A percentile compares a stretch with the other conserved stretches of the same genome.
phyloP scores from a whole-genome alignment of 1,139 yeast species.

The Saccharomyces hybrid region DNA sequence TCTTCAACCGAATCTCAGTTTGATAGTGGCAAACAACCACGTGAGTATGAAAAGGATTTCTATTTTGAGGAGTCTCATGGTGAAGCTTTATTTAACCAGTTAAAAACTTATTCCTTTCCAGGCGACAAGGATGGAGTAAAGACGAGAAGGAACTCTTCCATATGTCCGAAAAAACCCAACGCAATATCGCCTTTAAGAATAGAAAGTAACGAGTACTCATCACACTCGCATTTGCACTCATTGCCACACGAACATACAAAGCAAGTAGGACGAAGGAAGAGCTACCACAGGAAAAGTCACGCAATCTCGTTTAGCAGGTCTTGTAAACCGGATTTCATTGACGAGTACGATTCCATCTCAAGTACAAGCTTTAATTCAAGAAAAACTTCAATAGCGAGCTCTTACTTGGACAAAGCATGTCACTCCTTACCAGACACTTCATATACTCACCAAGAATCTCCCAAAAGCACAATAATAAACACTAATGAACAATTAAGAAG shows the following conservation, averaged over 20 bases:
- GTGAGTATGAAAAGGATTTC: not conserved
- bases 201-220: not conserved
- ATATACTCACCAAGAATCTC: slow-evolving; percentile 11
- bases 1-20: not conserved
- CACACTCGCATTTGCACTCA: not conserved
- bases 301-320: slow-evolving; percentile 9
- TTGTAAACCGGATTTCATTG: not conserved
- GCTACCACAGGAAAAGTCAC: slow-evolving; percentile 7
- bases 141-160: slow-evolving; percentile 2
- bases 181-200: not conserved
- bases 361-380: slow-evolving; percentile 4
- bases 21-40: not conserved
- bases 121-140: not conserved
- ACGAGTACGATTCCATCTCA: not conserved
- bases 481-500: slow-evolving; percentile 27
- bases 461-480: slow-evolving; percentile 17
- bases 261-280: not conserved
- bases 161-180: not conserved
- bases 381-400: slow-evolving; percentile 3
- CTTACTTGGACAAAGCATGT: not conserved
- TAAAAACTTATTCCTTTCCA: slow-evolving; percentile 5
- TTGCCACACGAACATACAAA: not conserved
- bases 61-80: slow-evolving; percentile 9
- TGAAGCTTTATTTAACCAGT: slow-evolving; percentile 8
- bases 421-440: not conserved